A percentile compares a stretch with the other conserved stretches of the same genome.
These are phyloP conservation scores for Aspergillus candidus DNA, from an alignment of 2,329 filamentous ascomycete species.

Conservation along the genomic window DNA sequence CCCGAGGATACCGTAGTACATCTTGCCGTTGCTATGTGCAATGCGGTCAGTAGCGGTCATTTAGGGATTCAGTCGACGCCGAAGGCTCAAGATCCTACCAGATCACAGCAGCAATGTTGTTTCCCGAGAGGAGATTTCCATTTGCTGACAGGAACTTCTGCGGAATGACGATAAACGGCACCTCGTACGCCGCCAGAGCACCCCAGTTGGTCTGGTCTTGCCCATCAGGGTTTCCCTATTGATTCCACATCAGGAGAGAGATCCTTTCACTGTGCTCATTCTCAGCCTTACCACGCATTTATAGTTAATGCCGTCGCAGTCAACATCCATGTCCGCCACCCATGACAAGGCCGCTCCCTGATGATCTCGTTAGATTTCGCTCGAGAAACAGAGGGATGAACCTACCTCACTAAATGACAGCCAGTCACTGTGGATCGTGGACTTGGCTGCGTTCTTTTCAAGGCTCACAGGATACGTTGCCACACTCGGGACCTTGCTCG, in stretches of 20 bases:
- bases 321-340: conserved; percentile 30
- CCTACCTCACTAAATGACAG: conserved; percentile 17
- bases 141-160: conserved; percentile 21
- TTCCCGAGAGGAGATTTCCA: conserved; percentile 15
- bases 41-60: background rate
- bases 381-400: background rate
- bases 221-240: conserved; percentile 25
- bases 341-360: conserved; percentile 26
- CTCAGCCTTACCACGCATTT: conserved; percentile 17
- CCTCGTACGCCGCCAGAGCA: conserved; percentile 26
- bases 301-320: conserved; percentile 27
- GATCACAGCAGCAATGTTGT: conserved; percentile 27
- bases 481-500: conserved; percentile 16
- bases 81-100: conserved; percentile 13
- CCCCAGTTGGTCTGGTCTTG: conserved; percentile 24
- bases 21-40: conserved; percentile 21
- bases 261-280: too few relatives aligned
- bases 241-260: too few relatives aligned
- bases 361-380: too few relatives aligned
- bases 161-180: conserved; percentile 27
- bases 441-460: conserved; percentile 11
- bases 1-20: conserved; percentile 31
- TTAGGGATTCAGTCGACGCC: background rate
- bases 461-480: conserved; percentile 22
- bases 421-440: conserved; percentile 27